Conservation (phyloP, 805 yeast species). For the Nakazawaea pomicola region DNA sequence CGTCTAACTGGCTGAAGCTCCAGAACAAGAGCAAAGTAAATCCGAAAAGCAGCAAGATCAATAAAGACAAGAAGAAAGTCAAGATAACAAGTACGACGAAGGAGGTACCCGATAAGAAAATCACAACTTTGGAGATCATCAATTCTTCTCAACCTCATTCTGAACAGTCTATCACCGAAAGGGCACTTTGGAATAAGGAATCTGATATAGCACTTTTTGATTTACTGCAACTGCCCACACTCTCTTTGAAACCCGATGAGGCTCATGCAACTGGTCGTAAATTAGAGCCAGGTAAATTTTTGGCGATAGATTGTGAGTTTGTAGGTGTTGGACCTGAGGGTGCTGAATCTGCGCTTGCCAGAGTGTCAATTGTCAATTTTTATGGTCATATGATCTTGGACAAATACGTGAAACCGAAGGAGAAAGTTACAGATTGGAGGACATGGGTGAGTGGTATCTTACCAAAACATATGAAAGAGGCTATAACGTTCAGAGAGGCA, state of each 20-base stretch:
- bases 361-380: constrained; percentile 84
- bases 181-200: too few relatives aligned
- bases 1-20: constrained; percentile 30
- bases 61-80: constrained; percentile 12
- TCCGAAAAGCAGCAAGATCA: constrained; percentile 9
- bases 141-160: too few relatives aligned
- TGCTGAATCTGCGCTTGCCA: constrained; percentile 63
- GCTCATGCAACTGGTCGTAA: constrained; percentile 17
- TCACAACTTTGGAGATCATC: constrained; percentile 9
- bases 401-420: constrained; percentile 68
- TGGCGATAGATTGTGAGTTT: constrained; percentile 91
- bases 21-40: constrained; percentile 16
- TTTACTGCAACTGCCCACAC: too few relatives aligned
- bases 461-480: constrained; percentile 63
- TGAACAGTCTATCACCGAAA: too few relatives aligned
- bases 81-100: background rate
- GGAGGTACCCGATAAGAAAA: constrained; percentile 6
- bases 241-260: constrained; percentile 12
- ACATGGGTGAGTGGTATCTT: constrained; percentile 88
- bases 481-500: constrained; percentile 63
- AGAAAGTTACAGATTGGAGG: constrained; percentile 82
- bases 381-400: constrained; percentile 72
- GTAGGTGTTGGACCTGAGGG: constrained; percentile 87
- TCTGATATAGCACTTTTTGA: too few relatives aligned
- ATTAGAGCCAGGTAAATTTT: constrained; percentile 58